Evolutionary conservation across 2,329 filamentous ascomycete genomes (phyloP).

Genomic region (Colletotrichum sansevieriae): DNA sequence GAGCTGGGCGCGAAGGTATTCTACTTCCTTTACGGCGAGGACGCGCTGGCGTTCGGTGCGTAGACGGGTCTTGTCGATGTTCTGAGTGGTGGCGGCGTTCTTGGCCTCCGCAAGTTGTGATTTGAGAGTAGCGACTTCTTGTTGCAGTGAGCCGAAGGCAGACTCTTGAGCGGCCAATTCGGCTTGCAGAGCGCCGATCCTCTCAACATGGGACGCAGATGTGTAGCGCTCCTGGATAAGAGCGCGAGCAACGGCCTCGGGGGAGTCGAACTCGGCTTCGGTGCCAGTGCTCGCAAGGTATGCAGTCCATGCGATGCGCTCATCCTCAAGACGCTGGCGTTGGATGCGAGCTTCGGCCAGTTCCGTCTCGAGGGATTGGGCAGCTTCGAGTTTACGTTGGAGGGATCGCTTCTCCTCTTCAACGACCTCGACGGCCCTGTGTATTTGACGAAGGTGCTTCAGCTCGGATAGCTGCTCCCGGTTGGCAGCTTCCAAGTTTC

Average conservation of each 20-base stretch:
- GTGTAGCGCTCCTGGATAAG: constrained; percentile 86
- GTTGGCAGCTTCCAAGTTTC: constrained; percentile 83
- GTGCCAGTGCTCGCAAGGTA: constrained; percentile 79
- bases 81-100: constrained; percentile 57
- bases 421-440: constrained; percentile 91
- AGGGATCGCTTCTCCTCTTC: constrained; percentile 94
- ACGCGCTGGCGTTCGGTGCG: constrained; percentile 88
- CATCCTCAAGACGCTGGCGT: constrained; percentile 88
- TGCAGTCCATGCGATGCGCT: constrained; percentile 86
- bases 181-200: constrained; percentile 81
- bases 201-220: constrained; percentile 83
- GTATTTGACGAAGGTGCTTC: constrained; percentile 82
- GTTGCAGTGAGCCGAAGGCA: constrained; percentile 78
- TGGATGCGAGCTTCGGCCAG: constrained; percentile 85
- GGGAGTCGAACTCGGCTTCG: constrained; percentile 84
- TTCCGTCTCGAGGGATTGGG: constrained; percentile 80
- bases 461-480: constrained; percentile 84
- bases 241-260: constrained; percentile 87
- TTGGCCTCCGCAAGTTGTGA: constrained; percentile 80
- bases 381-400: constrained; percentile 80
- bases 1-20: constrained; percentile 92
- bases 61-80: constrained; percentile 75
- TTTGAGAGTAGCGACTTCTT: constrained; percentile 74
- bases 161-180: constrained; percentile 84
- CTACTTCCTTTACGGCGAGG: constrained; percentile 90